Conservation (phyloP, 2,329 filamentous ascomycete species). For the Trichoderma sp. region DNA sequence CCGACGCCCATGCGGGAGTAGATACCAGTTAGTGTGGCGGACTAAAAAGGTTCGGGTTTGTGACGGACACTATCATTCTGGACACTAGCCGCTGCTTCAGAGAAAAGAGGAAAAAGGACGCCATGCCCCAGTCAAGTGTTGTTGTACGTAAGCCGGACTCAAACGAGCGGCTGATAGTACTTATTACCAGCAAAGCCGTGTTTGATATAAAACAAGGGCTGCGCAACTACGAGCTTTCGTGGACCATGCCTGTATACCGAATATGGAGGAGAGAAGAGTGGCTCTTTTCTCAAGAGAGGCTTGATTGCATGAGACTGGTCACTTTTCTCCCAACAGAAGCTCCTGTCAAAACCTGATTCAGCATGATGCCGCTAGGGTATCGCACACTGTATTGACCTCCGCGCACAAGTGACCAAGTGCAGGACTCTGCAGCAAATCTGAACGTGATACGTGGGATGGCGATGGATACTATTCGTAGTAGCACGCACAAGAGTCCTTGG, state of each 20-base stretch:
- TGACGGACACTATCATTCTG: not conserved
- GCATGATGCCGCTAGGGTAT: not conserved
- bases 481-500: not conserved
- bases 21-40: not conserved
- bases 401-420: not conserved
- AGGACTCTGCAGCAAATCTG: not conserved
- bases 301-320: slow-evolving; percentile 17
- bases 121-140: not conserved
- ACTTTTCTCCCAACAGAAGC: slow-evolving; percentile 6
- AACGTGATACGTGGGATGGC: not conserved
- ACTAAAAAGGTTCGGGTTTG: slow-evolving; percentile 1
- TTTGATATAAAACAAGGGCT: not conserved
- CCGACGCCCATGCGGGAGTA: slow-evolving; percentile 9
- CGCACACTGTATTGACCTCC: not conserved
- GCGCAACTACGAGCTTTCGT: not conserved
- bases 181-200: not conserved
- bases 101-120: not conserved
- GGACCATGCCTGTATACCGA: not conserved
- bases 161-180: not conserved
- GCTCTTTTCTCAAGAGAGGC: not conserved
- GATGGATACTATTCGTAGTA: not conserved
- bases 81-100: not conserved
- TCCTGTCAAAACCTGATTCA: slow-evolving; percentile 1
- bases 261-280: not conserved
- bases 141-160: not conserved